A percentile compares a stretch with the other conserved stretches of the same genome.
Conservation (phyloP, 108 stramenopile genomes). For the Stephanodiscus triporus region DNA sequence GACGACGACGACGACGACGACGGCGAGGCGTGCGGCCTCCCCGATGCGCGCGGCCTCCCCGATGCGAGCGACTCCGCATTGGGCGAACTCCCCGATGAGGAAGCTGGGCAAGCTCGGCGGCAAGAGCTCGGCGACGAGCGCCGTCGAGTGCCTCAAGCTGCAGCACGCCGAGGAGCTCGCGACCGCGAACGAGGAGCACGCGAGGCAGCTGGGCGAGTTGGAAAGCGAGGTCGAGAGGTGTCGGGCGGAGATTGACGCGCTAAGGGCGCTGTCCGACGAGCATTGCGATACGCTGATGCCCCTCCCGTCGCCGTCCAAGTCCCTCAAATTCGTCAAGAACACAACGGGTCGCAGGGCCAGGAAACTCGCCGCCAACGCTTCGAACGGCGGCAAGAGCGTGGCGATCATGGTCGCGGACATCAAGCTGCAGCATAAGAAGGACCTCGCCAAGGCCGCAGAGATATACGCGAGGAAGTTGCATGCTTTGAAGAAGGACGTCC, state of each 20-base stretch:
- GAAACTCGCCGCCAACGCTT: background rate
- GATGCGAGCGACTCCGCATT: no score
- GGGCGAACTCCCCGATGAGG: background rate
- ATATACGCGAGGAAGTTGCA: constrained; percentile 21
- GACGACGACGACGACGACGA: background rate
- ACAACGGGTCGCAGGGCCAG: constrained; percentile 3
- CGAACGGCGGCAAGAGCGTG: background rate
- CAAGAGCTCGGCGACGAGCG: constrained; percentile 2
- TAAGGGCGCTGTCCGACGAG: constrained; percentile 13
- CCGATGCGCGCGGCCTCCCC: no score
- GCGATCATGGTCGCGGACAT: constrained; percentile 1
- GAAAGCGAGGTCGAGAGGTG: constrained; percentile 17
- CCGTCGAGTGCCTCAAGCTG: constrained; percentile 19
- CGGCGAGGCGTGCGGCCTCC: background rate
- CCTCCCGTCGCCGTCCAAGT: constrained; percentile 14
- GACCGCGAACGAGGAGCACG: constrained; percentile 10
- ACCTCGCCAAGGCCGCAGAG: constrained; percentile 16
- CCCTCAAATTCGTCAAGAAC: constrained; percentile 20
- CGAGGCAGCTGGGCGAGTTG: constrained; percentile 7
- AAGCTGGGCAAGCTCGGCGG: constrained; percentile 7
- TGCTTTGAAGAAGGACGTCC: constrained; percentile 6
- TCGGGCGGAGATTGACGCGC: constrained; percentile 14
- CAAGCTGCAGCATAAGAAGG: constrained; percentile 18
- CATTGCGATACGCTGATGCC: constrained; percentile 16
- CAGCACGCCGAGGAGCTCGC: constrained; percentile 22